Evolutionary conservation across 2,329 filamentous ascomycete species (phyloP), one percentile per base, ranked within the genome.

Genomic region (Aschersonia sp.): DNA sequence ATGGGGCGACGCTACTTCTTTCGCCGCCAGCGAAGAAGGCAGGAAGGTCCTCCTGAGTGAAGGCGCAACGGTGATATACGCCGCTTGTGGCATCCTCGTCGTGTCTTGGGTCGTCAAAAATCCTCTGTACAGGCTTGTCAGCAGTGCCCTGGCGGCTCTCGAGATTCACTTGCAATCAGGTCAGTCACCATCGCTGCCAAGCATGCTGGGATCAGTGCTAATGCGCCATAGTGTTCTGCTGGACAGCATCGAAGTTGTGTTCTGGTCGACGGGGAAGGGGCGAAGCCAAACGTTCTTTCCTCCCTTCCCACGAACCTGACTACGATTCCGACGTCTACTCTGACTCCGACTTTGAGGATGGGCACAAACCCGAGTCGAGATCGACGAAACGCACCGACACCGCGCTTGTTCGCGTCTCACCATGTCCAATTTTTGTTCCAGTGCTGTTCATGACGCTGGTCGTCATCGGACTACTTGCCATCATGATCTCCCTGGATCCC

Each of bases 11-110:
- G 61, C 57, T 10, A 50, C 51, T 40, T 46, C 56, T 9, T 61
- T 61, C 42, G 57, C 61, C 22, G 52, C 53, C 32, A 57, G 55
- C 49, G 55, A 57, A 45, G 61, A 62, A 42, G 57, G 55, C 14
- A 52, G 60, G 30, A 61, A 62, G 51, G 55, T 63, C 29, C 49
- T 62, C 31, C 52, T 63, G 8, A 60, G 55, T 22, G 61, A 60
- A 12, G 57, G 59, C 32, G 53, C 50, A 43, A 54, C 55, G 29
- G 57, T 60, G 7, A 14, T 58, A 37, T 53, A 53, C 12, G 52
- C 55, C 37, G 51, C 53, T 40, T 47, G 51, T 12, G 35, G 52
- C 41, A 49, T 60, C 37, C 37, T 62, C 35, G 31, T 54, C 7
- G 39, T 59, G 5, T 48, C 58, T 8, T 56, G 56, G 49, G 49